Evolutionary conservation across 2,329 filamentous ascomycete genomes (phyloP), one percentile per base, ranked within the genome.

Genomic region (Pleurostoma richardsiae): DNA sequence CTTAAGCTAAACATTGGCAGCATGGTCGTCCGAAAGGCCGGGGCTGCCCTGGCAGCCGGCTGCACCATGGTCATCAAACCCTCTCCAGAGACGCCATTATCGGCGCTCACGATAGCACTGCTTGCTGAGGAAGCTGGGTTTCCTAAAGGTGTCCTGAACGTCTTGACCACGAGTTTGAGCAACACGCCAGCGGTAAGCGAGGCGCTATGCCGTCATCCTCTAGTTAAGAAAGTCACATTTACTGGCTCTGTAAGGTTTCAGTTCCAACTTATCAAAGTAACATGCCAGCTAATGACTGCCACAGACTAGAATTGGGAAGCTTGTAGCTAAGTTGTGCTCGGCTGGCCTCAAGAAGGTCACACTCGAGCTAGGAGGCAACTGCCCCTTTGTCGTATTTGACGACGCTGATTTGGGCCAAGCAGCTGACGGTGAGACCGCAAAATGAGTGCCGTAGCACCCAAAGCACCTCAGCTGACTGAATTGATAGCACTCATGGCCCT

Each of bases 31-130:
- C 72, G 85, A 30, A 89, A 88, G 59, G 83, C 77, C 3, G 74
- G 79, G 42, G 82, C 84, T 5, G 85, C 85, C 1, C 65, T 88
- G 38, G 85, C 85, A 2, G 85, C 85, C 3, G 85, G 85, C 1
- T 88, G 85, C 59, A 83, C 85, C 2, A 88, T 91, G 80, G 73
- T 91, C 11, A 73, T 80, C 11, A 89, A 89, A 66, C 83, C 85
- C 3, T 84, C 80, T 4, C 85, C 85, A 1, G 85, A 89, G 61
- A 90, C 87, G 3, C 88, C 87, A 0, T 78, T 88, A 57, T 88
- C 85, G 28, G 79, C 83, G 1, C 78, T 88, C 30, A 82, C 84
- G 0, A 67, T 90, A 7, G 85, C 83, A 1, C 77, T 83, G 55
- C 76, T 91, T 26, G 84, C 82, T 0, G 70, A 77, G 40, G 76